Evolutionary conservation across 2,329 filamentous ascomycete genomes (phyloP).

Genomic region (Teratosphaeria zuluensis): DNA sequence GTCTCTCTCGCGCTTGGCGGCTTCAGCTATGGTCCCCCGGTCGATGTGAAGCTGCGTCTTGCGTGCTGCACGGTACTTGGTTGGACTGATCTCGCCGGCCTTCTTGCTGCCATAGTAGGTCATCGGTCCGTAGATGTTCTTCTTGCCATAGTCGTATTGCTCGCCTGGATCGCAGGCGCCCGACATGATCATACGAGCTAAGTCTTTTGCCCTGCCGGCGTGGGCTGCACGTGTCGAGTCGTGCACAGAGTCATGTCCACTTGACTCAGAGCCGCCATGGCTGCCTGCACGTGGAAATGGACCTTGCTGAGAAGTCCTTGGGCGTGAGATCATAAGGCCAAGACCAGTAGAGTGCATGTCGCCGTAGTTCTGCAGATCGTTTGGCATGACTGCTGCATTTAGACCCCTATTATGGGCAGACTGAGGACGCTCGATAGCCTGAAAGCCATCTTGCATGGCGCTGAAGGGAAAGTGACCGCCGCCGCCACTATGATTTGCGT

Average conservation of each 20-base stretch:
- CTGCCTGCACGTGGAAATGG: background rate
- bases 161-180: slow-evolving; percentile 1
- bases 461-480: background rate
- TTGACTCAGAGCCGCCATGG: background rate
- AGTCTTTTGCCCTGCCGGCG: background rate
- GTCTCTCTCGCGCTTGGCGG: background rate
- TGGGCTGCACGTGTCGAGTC: background rate
- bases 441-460: background rate
- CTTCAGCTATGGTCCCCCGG: background rate
- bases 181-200: slow-evolving; percentile 1
- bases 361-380: background rate
- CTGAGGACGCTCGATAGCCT: background rate
- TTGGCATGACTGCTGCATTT: background rate
- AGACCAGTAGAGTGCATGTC: background rate
- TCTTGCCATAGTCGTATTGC: slow-evolving; percentile 1
- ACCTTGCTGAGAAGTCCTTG: background rate
- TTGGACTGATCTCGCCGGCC: background rate
- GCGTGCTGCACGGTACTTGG: background rate
- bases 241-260: background rate
- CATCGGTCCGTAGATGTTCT: background rate
- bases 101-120: background rate
- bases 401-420: background rate
- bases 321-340: background rate
- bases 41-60: background rate
- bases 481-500: background rate